Percentiles rank a stretch among this genome's conserved stretches.
Conservation (phyloP, 208 protist species). For the Kentomonas sorsogonicus region DNA sequence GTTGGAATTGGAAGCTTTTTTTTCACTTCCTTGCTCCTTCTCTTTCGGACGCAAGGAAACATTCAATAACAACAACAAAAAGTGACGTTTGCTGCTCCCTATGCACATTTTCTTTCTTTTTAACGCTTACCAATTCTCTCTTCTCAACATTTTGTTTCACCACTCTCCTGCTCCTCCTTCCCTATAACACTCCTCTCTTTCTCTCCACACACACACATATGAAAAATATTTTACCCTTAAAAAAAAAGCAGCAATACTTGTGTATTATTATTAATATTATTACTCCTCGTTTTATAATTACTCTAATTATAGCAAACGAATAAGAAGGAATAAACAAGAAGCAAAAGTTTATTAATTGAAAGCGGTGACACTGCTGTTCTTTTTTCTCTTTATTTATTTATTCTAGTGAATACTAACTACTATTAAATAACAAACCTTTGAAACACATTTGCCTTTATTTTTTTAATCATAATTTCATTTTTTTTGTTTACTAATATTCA, state of each 20-base stretch:
- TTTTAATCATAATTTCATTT: constrained; percentile 12
- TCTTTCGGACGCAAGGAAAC: neutral
- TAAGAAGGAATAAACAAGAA: no score
- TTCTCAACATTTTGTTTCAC: constrained; percentile 14
- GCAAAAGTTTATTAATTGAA: neutral
- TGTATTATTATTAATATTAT: no score
- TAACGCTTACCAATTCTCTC: constrained; percentile 11
- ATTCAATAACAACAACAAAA: constrained; percentile 4
- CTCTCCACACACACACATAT: no score
- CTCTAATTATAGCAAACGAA: no score
- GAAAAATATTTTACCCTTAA: no score
- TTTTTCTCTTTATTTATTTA: constrained; percentile 10
- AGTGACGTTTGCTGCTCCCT: neutral
- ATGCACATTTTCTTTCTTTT: constrained; percentile 6
- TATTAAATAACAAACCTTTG: no score
- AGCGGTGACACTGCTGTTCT: neutral
- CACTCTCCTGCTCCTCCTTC: no score
- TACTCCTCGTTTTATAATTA: no score
- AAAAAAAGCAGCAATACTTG: constrained; percentile 1
- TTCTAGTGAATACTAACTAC: no score
- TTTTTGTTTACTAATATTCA: constrained; percentile 1
- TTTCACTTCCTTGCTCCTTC: neutral
- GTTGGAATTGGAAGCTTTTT: no score
- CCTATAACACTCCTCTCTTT: no score
- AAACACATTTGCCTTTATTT: constrained; percentile 5